Percentiles rank a stretch among this genome's conserved stretches.
Evolutionary conservation across 768 basidiomycete genomes (phyloP).

Genomic region (Lactarius sp.): DNA sequence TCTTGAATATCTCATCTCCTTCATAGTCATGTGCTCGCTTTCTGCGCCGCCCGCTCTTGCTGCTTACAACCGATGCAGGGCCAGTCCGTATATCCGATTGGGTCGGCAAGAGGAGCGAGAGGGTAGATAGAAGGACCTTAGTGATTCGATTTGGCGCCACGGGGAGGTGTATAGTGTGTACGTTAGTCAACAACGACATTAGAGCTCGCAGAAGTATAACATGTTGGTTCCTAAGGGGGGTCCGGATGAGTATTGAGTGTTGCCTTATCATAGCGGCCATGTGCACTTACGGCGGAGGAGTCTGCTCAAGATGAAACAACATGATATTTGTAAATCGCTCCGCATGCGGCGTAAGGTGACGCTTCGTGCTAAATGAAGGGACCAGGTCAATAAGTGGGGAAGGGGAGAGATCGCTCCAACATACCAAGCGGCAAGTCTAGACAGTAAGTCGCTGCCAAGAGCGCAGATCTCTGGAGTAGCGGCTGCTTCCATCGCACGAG

Average conservation of each 20-base stretch:
- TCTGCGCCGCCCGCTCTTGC: conserved; percentile 51
- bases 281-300: conserved; percentile 41
- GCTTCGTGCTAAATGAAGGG: conserved; percentile 40
- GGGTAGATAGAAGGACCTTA: conserved; percentile 20
- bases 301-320: conserved; percentile 58
- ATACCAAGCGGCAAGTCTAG: conserved; percentile 47
- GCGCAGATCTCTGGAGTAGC: conserved; percentile 48
- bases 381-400: neutral
- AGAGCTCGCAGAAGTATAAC: conserved; percentile 17
- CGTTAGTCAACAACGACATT: conserved; percentile 12
- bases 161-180: conserved; percentile 15
- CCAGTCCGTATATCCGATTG: conserved; percentile 33
- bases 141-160: conserved; percentile 21
- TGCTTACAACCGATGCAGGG: conserved; percentile 24
- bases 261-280: neutral
- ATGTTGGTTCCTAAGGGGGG: conserved; percentile 15
- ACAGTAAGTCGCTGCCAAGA: conserved; percentile 49
- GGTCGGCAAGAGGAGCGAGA: conserved; percentile 20
- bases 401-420: conserved; percentile 23
- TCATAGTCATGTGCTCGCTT: conserved; percentile 69
- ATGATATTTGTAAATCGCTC: conserved; percentile 51
- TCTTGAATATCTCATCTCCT: conserved; percentile 66
- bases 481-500: conserved; percentile 51
- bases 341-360: conserved; percentile 51
- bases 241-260: neutral